Evolutionary conservation across 2,329 filamentous ascomycete species (phyloP).

Genomic region (Aspergillus sp.): DNA sequence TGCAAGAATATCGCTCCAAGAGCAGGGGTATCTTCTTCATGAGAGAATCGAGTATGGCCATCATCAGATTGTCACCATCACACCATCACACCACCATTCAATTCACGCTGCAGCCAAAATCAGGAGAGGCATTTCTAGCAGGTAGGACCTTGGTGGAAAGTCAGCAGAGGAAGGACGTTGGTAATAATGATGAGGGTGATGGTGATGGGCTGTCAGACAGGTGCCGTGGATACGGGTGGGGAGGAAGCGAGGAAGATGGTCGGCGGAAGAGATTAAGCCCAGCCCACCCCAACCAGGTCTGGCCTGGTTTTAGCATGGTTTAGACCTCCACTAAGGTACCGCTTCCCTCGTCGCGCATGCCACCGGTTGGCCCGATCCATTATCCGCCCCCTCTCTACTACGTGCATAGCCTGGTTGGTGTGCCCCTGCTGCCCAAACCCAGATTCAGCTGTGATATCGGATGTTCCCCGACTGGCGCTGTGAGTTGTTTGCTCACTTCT

Average conservation of each 20-base stretch:
- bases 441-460: not conserved
- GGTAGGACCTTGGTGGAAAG: not conserved
- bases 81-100: not conserved
- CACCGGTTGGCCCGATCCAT: not conserved
- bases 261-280: not conserved
- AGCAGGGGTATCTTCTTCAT: not conserved
- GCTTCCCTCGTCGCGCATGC: not conserved
- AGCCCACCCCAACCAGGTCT: not conserved
- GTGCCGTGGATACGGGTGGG: not conserved
- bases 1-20: not conserved
- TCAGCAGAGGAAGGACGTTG: not conserved
- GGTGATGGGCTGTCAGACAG: not conserved
- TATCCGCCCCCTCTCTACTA: not conserved
- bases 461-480: not conserved
- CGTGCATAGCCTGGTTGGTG: not conserved
- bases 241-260: not conserved
- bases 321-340: not conserved
- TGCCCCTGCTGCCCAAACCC: not conserved
- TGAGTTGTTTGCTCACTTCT: not conserved
- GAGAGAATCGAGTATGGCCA: not conserved
- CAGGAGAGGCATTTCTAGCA: not conserved
- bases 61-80: not conserved
- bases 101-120: not conserved
- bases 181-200: not conserved
- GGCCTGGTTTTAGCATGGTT: not conserved